Base-by-base conservation (phyloP, 495 filamentous ascomycete genomes). In the Chlorociboria aeruginascens region DNA sequence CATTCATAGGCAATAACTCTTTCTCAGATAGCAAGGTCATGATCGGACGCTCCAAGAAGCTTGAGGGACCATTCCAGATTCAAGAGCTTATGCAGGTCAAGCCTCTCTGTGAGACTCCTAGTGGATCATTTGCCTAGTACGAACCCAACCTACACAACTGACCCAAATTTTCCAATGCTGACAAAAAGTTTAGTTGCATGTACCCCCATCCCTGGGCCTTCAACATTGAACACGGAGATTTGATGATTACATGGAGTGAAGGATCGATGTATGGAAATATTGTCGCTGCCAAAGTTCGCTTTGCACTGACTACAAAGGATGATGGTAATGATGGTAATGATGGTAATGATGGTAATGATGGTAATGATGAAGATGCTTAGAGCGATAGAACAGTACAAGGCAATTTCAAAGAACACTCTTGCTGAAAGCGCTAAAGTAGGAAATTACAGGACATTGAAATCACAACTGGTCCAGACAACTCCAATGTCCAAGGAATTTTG, bases 191-290 rank as follows among this genome's bases (percentile, higher is more conserved):
- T 25, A 25, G 59, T 45, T 62, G 59, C 38, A 54, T 63, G 3
- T 65, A 62, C 38, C 50, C 59, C 12, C 62, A 65, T 32, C 55
- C 57, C 7, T 63, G 53, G 46, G 58, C 52, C 4, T 55, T 53
- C 17, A 39, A 57, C n/a, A 34, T 45, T 8, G 43, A 38, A 11
- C 45, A 58, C 3, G 51, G 51, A 33, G 53, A 61, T 32, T 13
- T 63, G n/a, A 45, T 64, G 42, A 54, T 64, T 3, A 56, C 58
- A n/a, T 64, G 62, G 62, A 56, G 56, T 31, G 61, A 64, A 41
- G 38, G 51, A 32, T 52, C 43, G 35, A 54, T 59, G 33, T 59
- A 51, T 1, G 58, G 58, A 13, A 56, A 59, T 3, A 50, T 63
- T 8, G 49, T 55, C 2, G 60, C 56, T 31, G 46, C 46, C 1